Evolutionary conservation across 2,329 filamentous ascomycete species (phyloP).

Genomic region (Penicillium sp.): DNA sequence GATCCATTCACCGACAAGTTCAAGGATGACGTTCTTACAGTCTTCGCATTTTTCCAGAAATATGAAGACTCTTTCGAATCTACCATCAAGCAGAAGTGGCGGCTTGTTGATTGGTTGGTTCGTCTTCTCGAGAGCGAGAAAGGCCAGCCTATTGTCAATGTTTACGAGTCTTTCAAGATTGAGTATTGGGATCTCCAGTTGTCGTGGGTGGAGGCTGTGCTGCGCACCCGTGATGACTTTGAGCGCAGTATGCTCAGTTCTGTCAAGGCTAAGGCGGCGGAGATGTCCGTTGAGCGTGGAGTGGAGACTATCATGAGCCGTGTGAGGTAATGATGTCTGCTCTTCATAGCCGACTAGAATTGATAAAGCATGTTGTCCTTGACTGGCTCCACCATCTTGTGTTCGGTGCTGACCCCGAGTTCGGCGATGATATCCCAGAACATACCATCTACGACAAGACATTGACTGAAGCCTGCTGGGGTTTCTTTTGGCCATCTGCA

Average conservation of each 20-base stretch:
- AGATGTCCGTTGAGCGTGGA: slow-evolving; percentile 78
- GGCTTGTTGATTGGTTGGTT: slow-evolving; percentile 83
- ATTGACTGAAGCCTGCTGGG: too few species aligned
- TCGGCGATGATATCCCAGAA: too few species aligned
- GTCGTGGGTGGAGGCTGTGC: slow-evolving; percentile 90
- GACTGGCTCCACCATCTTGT: too few species aligned
- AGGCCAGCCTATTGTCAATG: slow-evolving; percentile 71
- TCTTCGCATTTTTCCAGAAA: slow-evolving; percentile 83
- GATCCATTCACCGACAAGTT: slow-evolving; percentile 94
- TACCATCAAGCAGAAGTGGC: slow-evolving; percentile 88
- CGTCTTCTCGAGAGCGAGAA: slow-evolving; percentile 76
- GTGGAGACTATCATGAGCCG: slow-evolving; percentile 93
- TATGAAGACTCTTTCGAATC: slow-evolving; percentile 71
- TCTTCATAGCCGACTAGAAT: not conserved
- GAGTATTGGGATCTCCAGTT: slow-evolving; percentile 94
- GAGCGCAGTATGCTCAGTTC: slow-evolving; percentile 85
- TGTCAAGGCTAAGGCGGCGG: slow-evolving; percentile 86
- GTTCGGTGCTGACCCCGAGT: too few species aligned
- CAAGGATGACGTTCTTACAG: slow-evolving; percentile 87
- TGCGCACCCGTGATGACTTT: slow-evolving; percentile 88
- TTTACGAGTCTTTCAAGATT: slow-evolving; percentile 82
- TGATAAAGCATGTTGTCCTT: too few species aligned
- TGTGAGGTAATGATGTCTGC: slow-evolving; percentile 64
- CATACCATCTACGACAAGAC: too few species aligned
- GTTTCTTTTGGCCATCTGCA: too few species aligned